Conservation (phyloP, 768 basidiomycete genomes). For the Tylopilus balloui region DNA sequence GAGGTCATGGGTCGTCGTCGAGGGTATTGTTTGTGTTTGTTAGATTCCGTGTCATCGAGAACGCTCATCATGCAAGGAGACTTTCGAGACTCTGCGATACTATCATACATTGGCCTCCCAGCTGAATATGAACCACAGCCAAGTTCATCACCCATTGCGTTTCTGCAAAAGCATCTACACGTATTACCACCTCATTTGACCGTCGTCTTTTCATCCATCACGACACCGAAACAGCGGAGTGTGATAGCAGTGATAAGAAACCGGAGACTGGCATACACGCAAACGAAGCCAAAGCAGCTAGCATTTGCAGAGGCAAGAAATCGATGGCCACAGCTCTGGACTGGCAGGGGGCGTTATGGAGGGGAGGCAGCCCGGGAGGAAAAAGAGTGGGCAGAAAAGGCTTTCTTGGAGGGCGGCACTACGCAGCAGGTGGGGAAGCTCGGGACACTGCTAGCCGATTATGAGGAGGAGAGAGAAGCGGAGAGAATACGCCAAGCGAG, state of each 20-base stretch:
- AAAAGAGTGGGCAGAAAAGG: slow-evolving; percentile 57
- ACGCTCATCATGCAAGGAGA: slow-evolving; percentile 2
- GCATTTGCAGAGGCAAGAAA: slow-evolving; percentile 47
- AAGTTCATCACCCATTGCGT: slow-evolving; percentile 50
- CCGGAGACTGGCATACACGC: slow-evolving; percentile 60
- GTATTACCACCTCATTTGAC: slow-evolving; percentile 67
- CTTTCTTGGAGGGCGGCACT: slow-evolving; percentile 56
- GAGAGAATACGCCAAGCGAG: slow-evolving; percentile 51
- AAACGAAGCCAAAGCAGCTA: slow-evolving; percentile 52
- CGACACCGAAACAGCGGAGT: slow-evolving; percentile 63
- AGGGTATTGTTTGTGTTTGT: slow-evolving; percentile 20
- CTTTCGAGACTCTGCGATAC: slow-evolving; percentile 27
- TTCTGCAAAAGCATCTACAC: slow-evolving; percentile 54
- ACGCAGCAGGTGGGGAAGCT: slow-evolving; percentile 65
- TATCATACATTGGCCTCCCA: slow-evolving; percentile 56
- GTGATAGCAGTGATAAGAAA: slow-evolving; percentile 64
- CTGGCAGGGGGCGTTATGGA: slow-evolving; percentile 47
- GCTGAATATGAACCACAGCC: slow-evolving; percentile 59
- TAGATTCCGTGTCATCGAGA: slow-evolving; percentile 1
- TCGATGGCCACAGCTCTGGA: slow-evolving; percentile 68
- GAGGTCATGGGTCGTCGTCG: not conserved
- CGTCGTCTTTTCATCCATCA: slow-evolving; percentile 36
- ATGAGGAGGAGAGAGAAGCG: slow-evolving; percentile 75
- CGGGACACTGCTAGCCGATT: slow-evolving; percentile 58
- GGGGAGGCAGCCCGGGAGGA: slow-evolving; percentile 60